Evolutionary conservation across 768 basidiomycete genomes (phyloP).

Genomic region (Nidularia sp.): DNA sequence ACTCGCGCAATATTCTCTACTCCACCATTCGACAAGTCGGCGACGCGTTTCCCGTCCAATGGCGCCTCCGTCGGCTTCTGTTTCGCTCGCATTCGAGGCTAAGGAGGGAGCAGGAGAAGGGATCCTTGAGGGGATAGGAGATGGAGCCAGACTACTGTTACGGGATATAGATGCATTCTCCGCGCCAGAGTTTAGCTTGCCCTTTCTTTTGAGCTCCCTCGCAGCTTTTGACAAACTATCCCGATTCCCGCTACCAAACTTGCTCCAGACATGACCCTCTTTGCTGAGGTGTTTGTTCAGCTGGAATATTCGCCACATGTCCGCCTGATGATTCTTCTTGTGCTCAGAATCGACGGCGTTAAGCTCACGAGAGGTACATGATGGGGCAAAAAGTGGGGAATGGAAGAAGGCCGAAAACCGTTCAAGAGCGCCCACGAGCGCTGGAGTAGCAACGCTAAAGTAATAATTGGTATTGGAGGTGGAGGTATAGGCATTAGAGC

Average conservation of each 20-base stretch:
- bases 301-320: conserved; percentile 94
- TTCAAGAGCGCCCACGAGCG: conserved; percentile 65
- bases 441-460: conserved; percentile 60
- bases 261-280: conserved; percentile 79
- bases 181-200: conserved; percentile 27
- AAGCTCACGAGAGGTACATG: conserved; percentile 84
- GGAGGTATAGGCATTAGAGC: conserved; percentile 90
- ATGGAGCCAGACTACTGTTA: no score
- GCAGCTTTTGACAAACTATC: conserved; percentile 68
- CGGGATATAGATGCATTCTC: conserved; percentile 8
- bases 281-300: conserved; percentile 84
- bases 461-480: conserved; percentile 90
- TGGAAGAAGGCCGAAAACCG: conserved; percentile 89
- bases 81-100: conserved; percentile 47
- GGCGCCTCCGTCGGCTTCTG: conserved; percentile 70
- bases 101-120: conserved; percentile 60
- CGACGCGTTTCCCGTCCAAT: conserved; percentile 79
- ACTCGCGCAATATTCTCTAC: conserved; percentile 73
- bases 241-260: conserved; percentile 88
- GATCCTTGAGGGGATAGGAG: conserved; percentile 7
- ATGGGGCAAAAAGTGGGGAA: conserved; percentile 83
- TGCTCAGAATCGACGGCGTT: conserved; percentile 97
- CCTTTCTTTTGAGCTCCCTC: conserved; percentile 47
- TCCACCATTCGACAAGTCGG: conserved; percentile 84
- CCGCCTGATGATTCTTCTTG: conserved; percentile 90